These are phyloP conservation scores for Paramarasmius palmivorus DNA, from an alignment of 1,284 basidiomycete genomes.

Conservation along the genomic window DNA sequence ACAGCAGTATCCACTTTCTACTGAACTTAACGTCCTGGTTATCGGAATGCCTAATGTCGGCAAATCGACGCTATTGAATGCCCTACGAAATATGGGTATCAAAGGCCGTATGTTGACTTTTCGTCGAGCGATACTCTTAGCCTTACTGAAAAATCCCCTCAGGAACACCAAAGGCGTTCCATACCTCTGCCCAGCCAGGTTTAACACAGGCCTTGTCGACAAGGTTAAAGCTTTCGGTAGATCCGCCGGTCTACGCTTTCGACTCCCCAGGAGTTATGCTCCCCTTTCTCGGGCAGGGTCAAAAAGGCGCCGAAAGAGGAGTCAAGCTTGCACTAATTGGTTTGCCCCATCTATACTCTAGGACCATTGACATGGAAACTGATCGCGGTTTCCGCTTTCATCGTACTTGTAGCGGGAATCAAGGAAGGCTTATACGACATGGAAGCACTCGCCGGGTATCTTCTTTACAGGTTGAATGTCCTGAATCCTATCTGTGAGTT, in stretches of 20 bases:
- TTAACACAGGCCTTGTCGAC: constrained; percentile 85
- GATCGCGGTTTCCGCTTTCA: constrained; percentile 14
- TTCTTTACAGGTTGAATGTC: constrained; percentile 86
- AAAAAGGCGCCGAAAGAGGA: constrained; percentile 84
- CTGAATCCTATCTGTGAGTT: constrained; percentile 63
- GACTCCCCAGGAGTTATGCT: constrained; percentile 98
- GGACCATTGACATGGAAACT: background rate
- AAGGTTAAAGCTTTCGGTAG: constrained; percentile 75
- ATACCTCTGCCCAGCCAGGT: constrained; percentile 88
- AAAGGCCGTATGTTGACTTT: constrained; percentile 66
- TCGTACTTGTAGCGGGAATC: constrained; percentile 73
- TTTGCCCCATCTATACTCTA: constrained; percentile 33
- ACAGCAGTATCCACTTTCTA: constrained; percentile 61
- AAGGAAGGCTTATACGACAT: constrained; percentile 91
- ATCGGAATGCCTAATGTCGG: constrained; percentile 99
- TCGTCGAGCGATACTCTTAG: constrained; percentile 13
- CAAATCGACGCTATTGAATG: constrained; percentile 93
- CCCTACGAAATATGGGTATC: constrained; percentile 87
- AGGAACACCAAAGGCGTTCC: constrained; percentile 83
- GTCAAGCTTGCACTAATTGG: constrained; percentile 93
- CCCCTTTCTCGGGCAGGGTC: constrained; percentile 88
- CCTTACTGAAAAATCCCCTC: constrained; percentile 8
- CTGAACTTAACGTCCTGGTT: constrained; percentile 85
- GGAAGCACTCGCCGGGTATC: constrained; percentile 83
- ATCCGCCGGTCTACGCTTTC: constrained; percentile 89